Percentiles rank a stretch among this genome's conserved stretches.
Evolutionary conservation across 805 yeast species (phyloP).

Genomic region (Saturnispora silvae): DNA sequence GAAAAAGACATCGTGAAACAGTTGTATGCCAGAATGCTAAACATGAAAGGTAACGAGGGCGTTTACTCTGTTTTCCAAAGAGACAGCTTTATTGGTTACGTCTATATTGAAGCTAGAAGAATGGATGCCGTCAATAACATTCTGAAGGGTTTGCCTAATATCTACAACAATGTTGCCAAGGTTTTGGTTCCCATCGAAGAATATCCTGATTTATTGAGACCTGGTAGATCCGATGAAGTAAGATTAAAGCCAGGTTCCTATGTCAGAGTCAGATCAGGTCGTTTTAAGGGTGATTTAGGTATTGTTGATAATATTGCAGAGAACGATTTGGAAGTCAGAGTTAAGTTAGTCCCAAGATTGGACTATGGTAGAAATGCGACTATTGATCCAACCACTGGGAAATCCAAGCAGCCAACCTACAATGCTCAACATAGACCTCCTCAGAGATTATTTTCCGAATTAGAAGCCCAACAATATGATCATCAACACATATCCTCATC

Average conservation of each 20-base stretch:
- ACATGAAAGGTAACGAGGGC: conserved; percentile 69
- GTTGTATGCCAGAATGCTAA: conserved; percentile 71
- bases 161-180: conserved; percentile 49
- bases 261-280: conserved; percentile 83
- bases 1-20: conserved; percentile 87
- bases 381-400: conserved; percentile 20
- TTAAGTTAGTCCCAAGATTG: conserved; percentile 84
- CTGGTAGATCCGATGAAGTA: conserved; percentile 77
- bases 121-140: conserved; percentile 88
- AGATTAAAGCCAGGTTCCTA: conserved; percentile 87
- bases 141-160: conserved; percentile 79
- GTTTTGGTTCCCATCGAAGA: conserved; percentile 91
- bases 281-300: conserved; percentile 87
- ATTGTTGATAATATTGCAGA: conserved; percentile 88
- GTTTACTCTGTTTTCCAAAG: conserved; percentile 88
- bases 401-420: conserved; percentile 32
- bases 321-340: conserved; percentile 89
- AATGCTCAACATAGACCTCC: conserved; percentile 68
- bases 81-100: conserved; percentile 83
- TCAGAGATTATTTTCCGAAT: conserved; percentile 76
- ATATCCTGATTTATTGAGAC: conserved; percentile 85
- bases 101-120: conserved; percentile 89
- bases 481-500: conserved; percentile 53
- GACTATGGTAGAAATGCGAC: conserved; percentile 64
- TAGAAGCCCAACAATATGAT: conserved; percentile 81